A percentile compares a stretch with the other conserved stretches of the same genome.
These are phyloP conservation scores for Colletotrichum cuscutae DNA, from an alignment of 2,329 filamentous ascomycete genomes.

Conservation along the genomic window DNA sequence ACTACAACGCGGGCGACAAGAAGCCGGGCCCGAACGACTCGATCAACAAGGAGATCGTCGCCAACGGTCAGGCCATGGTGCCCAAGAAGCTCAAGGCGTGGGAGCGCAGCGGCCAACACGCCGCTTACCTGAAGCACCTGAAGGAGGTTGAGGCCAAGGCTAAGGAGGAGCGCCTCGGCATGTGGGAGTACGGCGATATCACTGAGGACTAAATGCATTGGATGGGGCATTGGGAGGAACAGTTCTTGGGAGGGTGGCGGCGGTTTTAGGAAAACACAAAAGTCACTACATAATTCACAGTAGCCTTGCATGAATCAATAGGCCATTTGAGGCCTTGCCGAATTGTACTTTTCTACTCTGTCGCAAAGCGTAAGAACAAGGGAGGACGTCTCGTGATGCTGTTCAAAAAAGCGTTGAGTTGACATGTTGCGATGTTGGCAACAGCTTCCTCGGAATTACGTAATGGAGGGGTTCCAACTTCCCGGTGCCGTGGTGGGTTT, in stretches of 20 bases:
- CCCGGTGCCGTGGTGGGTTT: background rate
- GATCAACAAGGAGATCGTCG: conserved; percentile 88
- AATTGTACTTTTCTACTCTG: background rate
- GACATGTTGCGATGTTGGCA: background rate
- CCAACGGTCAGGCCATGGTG: conserved; percentile 89
- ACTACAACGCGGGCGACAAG: conserved; percentile 71
- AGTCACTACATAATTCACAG: conserved; percentile 22
- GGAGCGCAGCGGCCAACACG: conserved; percentile 79
- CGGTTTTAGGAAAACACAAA: conserved; percentile 12
- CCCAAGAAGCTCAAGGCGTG: conserved; percentile 91
- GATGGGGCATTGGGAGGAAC: background rate
- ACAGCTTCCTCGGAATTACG: conserved; percentile 6
- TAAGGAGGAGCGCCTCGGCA: conserved; percentile 82
- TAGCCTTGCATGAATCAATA: conserved; percentile 30
- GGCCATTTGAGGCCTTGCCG: background rate
- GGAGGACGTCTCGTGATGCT: background rate
- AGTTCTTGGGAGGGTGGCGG: background rate
- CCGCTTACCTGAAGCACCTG: conserved; percentile 76
- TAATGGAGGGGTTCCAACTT: conserved; percentile 3
- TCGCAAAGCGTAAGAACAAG: background rate
- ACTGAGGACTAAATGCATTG: conserved; percentile 77
- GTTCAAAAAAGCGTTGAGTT: background rate
- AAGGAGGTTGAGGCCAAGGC: conserved; percentile 80
- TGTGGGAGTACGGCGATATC: conserved; percentile 99
- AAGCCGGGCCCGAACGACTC: conserved; percentile 74